Conservation (phyloP, 257 asterid species). For the Handroanthus guayacan region DNA sequence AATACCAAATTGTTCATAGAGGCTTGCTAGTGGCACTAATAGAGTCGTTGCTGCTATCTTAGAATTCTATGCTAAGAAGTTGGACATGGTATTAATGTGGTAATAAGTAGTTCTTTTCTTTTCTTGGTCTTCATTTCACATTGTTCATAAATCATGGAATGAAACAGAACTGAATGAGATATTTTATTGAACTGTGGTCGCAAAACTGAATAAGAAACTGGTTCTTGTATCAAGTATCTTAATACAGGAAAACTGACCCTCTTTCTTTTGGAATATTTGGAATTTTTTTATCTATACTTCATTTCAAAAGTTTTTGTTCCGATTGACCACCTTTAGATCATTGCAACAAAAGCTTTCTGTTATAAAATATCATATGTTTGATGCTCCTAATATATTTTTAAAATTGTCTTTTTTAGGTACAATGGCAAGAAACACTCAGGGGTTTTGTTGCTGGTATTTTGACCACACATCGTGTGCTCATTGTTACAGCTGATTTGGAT, state of each 20-base stretch:
- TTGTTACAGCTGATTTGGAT: slow-evolving; percentile 89
- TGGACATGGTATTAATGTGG: slow-evolving; percentile 16
- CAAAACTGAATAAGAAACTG: slow-evolving; percentile 20
- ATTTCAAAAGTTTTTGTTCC: not conserved
- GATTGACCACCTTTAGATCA: not conserved
- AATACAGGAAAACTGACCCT: not conserved
- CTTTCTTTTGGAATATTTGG: slow-evolving; percentile 15
- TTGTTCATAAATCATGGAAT: slow-evolving; percentile 18
- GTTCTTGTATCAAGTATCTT: not conserved
- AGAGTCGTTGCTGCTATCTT: slow-evolving; percentile 15
- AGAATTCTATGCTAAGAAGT: slow-evolving; percentile 11
- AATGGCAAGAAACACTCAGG: slow-evolving; percentile 99
- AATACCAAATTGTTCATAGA: slow-evolving; percentile 12
- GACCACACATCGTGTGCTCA: slow-evolving; percentile 89
- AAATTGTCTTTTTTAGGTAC: slow-evolving; percentile 62
- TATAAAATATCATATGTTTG: not conserved
- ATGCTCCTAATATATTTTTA: slow-evolving; percentile 36
- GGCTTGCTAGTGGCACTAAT: slow-evolving; percentile 27
- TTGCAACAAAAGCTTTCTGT: not conserved
- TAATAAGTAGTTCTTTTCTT: not conserved
- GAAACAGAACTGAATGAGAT: not conserved
- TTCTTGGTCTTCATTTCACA: slow-evolving; percentile 19
- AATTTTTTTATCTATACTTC: not conserved
- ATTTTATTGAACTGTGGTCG: slow-evolving; percentile 3
- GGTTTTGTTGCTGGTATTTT: slow-evolving; percentile 95